Evolutionary conservation across 805 yeast species (phyloP).

Genomic region (Suhomyces vadensis): DNA sequence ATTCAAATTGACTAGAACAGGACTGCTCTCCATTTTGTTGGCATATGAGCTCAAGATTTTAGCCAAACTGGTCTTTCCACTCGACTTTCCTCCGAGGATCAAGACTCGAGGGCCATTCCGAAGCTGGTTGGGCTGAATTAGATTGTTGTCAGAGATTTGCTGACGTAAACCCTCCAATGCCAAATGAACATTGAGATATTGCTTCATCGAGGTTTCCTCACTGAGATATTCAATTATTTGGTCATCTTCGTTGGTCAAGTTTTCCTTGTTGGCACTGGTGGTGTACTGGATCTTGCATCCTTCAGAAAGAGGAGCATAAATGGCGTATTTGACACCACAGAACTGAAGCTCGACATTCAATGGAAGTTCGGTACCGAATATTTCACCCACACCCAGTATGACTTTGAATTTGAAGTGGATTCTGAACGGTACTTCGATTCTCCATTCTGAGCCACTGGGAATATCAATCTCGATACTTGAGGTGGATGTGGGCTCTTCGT

Average conservation of each 20-base stretch:
- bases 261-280: constrained; percentile 24
- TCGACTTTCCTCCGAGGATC: constrained; percentile 66
- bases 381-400: constrained; percentile 74
- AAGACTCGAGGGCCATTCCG: constrained; percentile 60
- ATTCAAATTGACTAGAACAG: constrained; percentile 76
- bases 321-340: constrained; percentile 39
- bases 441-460: constrained; percentile 64
- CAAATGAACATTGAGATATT: constrained; percentile 69
- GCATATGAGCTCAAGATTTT: constrained; percentile 77
- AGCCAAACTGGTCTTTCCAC: constrained; percentile 79
- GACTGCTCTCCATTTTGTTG: constrained; percentile 62
- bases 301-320: constrained; percentile 48
- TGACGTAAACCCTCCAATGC: constrained; percentile 61
- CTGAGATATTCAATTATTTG: constrained; percentile 60
- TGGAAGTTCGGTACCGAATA: constrained; percentile 91
- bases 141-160: constrained; percentile 25
- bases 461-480: constrained; percentile 23
- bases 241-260: constrained; percentile 34
- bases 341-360: constrained; percentile 52
- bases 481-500: constrained; percentile 9
- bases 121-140: constrained; percentile 22
- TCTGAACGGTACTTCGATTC: constrained; percentile 64
- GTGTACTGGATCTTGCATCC: constrained; percentile 64
- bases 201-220: constrained; percentile 68
- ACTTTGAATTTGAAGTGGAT: constrained; percentile 53